These are phyloP conservation scores for Xerocomus nothofagi DNA, from an alignment of 1,284 basidiomycete genomes.

Conservation along the genomic window DNA sequence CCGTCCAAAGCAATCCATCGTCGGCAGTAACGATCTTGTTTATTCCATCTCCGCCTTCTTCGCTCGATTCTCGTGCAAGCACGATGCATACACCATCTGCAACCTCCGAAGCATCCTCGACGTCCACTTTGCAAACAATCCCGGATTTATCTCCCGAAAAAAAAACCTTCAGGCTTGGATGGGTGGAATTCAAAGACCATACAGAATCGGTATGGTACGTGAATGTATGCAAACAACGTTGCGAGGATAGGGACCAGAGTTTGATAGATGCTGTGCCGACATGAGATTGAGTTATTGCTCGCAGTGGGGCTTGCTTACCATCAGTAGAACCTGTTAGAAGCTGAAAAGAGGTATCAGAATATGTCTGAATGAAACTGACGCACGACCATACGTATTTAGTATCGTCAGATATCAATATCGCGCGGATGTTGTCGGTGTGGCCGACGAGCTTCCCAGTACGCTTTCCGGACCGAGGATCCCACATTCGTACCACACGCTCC, in stretches of 20 bases:
- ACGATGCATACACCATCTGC: constrained; percentile 89
- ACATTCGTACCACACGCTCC: constrained; percentile 86
- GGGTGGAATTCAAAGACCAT: constrained; percentile 88
- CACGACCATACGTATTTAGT: constrained; percentile 72
- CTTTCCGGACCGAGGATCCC: constrained; percentile 87
- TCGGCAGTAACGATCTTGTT: constrained; percentile 85
- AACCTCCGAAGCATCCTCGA: constrained; percentile 78
- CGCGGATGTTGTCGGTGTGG: constrained; percentile 95
- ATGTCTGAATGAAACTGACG: constrained; percentile 1
- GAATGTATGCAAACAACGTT: constrained; percentile 94
- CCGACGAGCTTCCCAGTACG: constrained; percentile 81
- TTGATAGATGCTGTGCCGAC: constrained; percentile 68
- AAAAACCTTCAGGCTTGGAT: constrained; percentile 89
- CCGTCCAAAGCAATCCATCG: constrained; percentile 89
- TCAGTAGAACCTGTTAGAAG: constrained; percentile 89
- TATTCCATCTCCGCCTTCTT: constrained; percentile 62
- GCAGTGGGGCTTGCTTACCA: constrained; percentile 43
- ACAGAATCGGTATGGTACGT: constrained; percentile 94
- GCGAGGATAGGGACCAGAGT: constrained; percentile 88
- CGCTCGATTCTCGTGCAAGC: constrained; percentile 65
- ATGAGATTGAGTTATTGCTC: constrained; percentile 9
- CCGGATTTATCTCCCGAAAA: constrained; percentile 96
- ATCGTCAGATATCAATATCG: constrained; percentile 87
- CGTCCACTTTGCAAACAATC: constrained; percentile 86
- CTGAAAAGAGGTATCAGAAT: constrained; percentile 41